Conservation (phyloP, 768 basidiomycete species). For the Psilocybe tampanensis region DNA sequence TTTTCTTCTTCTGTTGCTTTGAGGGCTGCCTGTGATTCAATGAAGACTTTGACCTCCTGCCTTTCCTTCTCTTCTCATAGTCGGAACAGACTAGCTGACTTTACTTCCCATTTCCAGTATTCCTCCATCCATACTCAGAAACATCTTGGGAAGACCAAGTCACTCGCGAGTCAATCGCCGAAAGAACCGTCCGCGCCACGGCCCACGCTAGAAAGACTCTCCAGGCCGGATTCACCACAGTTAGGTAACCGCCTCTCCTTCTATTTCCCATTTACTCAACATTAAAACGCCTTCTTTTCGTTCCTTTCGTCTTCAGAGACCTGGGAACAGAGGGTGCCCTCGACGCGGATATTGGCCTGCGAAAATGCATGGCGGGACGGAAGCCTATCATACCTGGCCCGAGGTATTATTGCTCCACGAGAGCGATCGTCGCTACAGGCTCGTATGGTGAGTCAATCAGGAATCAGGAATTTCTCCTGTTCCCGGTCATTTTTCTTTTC, state of each 20-base stretch:
- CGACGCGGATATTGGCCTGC: conserved; percentile 60
- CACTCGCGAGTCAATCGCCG: conserved; percentile 56
- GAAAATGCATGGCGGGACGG: conserved; percentile 47
- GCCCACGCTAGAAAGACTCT: conserved; percentile 59
- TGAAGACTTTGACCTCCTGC: background rate
- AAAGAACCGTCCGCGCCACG: conserved; percentile 63
- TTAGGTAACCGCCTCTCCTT: conserved; percentile 36
- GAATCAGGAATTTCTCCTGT: background rate
- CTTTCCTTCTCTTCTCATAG: background rate
- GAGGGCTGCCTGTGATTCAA: too few species aligned
- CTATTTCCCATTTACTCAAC: background rate
- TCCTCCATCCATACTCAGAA: conserved; percentile 63
- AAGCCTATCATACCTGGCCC: conserved; percentile 60
- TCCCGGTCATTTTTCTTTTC: background rate
- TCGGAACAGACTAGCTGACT: background rate
- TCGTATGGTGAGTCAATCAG: conserved; percentile 48
- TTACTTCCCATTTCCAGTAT: conserved; percentile 37
- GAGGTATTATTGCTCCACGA: conserved; percentile 60
- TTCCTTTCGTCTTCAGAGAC: conserved; percentile 42
- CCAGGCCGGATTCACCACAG: conserved; percentile 65
- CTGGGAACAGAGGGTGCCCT: conserved; percentile 70
- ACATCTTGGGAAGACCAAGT: conserved; percentile 65
- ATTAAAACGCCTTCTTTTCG: background rate
- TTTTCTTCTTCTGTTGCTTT: background rate
- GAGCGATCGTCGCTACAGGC: conserved; percentile 63